Evolutionary conservation across 331 rosid genomes (phyloP).

Genomic region (Quercus tomentella): DNA sequence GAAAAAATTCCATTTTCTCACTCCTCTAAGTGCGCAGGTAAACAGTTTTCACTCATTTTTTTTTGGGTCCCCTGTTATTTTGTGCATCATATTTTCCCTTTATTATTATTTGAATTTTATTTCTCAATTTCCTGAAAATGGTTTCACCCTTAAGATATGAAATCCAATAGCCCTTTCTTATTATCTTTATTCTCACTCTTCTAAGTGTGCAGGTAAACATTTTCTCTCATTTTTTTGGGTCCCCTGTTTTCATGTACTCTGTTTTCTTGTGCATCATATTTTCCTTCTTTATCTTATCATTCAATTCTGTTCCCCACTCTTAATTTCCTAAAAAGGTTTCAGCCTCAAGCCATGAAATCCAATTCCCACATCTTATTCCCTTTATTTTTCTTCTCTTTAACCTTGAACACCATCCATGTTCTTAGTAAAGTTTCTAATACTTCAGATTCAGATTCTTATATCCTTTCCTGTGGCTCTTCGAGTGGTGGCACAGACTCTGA

Average conservation of each 20-base stretch:
- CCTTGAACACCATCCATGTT: not conserved
- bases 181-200: too few species aligned
- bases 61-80: not conserved
- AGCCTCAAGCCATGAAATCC: conserved; percentile 19
- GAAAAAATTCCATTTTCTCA: too few species aligned
- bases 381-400: conserved; percentile 6
- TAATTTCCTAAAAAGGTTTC: not conserved
- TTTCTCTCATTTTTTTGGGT: too few species aligned
- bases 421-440: not conserved
- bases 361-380: conserved; percentile 3
- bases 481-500: conserved; percentile 27
- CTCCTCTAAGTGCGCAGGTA: too few species aligned
- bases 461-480: conserved; percentile 42
- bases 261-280: not conserved
- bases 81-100: not conserved
- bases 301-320: not conserved
- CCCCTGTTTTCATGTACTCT: not conserved
- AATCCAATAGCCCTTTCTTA: too few species aligned
- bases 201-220: too few species aligned
- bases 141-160: too few species aligned
- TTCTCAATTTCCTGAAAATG: too few species aligned
- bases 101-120: too few species aligned
- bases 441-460: conserved; percentile 10
- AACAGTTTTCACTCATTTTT: too few species aligned
- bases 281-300: not conserved